Evolutionary conservation across 495 filamentous ascomycete genomes (phyloP), one percentile per base, ranked within the genome.

Genomic region (Oidiodendron maius): DNA sequence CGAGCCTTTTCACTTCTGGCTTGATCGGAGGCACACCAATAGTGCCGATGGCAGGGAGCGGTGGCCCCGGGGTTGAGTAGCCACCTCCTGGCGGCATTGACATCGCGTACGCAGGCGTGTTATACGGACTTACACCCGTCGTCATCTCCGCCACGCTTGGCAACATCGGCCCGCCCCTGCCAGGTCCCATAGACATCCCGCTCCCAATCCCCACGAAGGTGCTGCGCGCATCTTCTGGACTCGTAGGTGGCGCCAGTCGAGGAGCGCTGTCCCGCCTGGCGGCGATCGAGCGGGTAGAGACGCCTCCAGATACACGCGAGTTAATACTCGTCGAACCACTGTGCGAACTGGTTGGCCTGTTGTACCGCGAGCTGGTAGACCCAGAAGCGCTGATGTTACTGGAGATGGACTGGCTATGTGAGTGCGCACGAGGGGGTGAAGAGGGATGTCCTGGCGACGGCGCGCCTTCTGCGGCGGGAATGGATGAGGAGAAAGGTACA

Each of bases 401-500:
- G 60, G 63, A 46, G 61, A 61, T 50, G 8, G 71, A 54, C 46
- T 63, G 68, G 21, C 68, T 66, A 44, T 78, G 73, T 2, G 72
- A 72, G 21, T 74, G 70, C 4, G 51, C 13, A 51, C 55, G 59
- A 66, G 70, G 21, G 61, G 64, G 24, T 59, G 61, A 46, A 12
- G 44, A 46, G 13, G 54, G 58, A 64, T 66, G 45, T 30, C 48
- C 45, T 56, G 60, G 24, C 52, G 65, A 37, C 55, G 46, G 65
- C 44, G 55, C 75, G 58, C 82, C 79, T 45, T 80, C 68, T 20
- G 77, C 70, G 40, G 76, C 68, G 26, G n/a, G n/a, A 42, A 71
- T 78, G 26, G 82, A 83, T 34, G 86, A 70, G 22, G 83, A 78
- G 61, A 91, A 94, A 2, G 87, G 87, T 32, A 86, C 78, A 25